Percentiles rank a stretch among this genome's conserved stretches.
phyloP scores from a whole-genome alignment of 257 asterid genomes.

The Gentiana macrophylla region DNA sequence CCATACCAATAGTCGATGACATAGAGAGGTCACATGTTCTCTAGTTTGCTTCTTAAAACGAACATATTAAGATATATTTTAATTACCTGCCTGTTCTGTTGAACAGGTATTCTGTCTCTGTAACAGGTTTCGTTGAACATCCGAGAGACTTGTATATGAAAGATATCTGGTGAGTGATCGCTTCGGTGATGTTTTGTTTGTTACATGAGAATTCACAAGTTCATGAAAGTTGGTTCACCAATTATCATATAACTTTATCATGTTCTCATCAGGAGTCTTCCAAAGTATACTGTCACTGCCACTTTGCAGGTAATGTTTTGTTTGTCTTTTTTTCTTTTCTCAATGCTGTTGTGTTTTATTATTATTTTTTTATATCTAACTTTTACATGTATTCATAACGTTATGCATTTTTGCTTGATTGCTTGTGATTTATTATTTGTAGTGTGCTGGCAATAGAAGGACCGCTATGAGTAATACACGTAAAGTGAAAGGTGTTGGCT shows the following conservation, averaged over 20 bases:
- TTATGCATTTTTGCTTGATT: no score
- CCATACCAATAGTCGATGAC: conserved; percentile 78
- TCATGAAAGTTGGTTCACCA: not conserved
- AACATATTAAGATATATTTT: not conserved
- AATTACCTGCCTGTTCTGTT: conserved; percentile 17
- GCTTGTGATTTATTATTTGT: conserved; percentile 7
- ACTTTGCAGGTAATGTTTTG: conserved; percentile 62
- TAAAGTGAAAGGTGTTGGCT: conserved; percentile 89
- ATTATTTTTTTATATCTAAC: no score
- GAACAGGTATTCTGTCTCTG: conserved; percentile 56
- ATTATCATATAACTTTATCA: conserved; percentile 6
- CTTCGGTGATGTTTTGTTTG: not conserved
- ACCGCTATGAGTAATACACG: conserved; percentile 88
- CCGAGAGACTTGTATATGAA: conserved; percentile 60
- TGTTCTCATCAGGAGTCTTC: conserved; percentile 56
- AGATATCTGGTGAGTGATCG: conserved; percentile 63
- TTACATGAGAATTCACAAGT: conserved; percentile 2
- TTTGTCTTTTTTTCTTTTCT: no score
- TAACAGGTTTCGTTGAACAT: conserved; percentile 42
- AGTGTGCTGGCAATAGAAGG: conserved; percentile 99
- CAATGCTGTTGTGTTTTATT: no score
- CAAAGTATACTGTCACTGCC: conserved; percentile 67
- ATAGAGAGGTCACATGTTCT: conserved; percentile 35
- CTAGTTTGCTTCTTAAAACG: conserved; percentile 7
- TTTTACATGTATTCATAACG: no score